Evolutionary conservation across 2,329 filamentous ascomycete genomes (phyloP).

Genomic region (Berkeleyomyces basicola): DNA sequence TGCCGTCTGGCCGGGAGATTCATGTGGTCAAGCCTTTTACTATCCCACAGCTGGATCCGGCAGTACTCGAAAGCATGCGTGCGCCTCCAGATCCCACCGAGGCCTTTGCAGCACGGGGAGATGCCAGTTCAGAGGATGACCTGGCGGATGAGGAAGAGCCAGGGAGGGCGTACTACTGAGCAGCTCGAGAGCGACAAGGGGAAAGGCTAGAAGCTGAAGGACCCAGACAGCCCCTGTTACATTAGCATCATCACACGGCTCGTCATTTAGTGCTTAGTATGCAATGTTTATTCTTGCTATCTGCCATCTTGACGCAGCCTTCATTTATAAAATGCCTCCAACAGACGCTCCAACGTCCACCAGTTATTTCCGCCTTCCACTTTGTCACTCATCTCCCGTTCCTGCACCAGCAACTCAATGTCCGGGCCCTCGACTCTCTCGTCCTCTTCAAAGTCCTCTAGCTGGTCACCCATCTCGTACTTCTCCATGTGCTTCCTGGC

Average conservation of each 20-base stretch:
- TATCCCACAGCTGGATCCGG: constrained; percentile 46
- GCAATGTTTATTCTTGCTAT: background rate
- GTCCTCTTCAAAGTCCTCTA: constrained; percentile 11
- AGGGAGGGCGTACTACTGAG: constrained; percentile 15
- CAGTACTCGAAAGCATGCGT: constrained; percentile 34
- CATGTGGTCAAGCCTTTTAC: constrained; percentile 53
- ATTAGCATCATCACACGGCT: background rate
- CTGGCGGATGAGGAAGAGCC: constrained; percentile 24
- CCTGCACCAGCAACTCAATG: constrained; percentile 1
- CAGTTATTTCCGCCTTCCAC: background rate
- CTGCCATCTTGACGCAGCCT: background rate
- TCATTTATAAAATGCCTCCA: background rate
- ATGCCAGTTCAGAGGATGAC: constrained; percentile 30
- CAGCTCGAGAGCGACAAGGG: background rate
- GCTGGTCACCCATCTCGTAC: constrained; percentile 2
- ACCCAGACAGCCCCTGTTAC: background rate
- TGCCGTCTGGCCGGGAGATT: constrained; percentile 82
- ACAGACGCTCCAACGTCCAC: background rate
- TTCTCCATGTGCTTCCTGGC: constrained; percentile 1
- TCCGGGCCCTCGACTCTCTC: constrained; percentile 4
- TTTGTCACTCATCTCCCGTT: background rate
- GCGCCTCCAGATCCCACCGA: constrained; percentile 29
- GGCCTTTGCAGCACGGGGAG: constrained; percentile 25
- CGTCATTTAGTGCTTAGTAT: background rate
- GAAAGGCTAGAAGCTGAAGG: background rate